A percentile compares a stretch with the other conserved stretches of the same genome.
phyloP scores from a whole-genome alignment of 1,284 basidiomycete genomes.

The Crucibulum parvulum region DNA sequence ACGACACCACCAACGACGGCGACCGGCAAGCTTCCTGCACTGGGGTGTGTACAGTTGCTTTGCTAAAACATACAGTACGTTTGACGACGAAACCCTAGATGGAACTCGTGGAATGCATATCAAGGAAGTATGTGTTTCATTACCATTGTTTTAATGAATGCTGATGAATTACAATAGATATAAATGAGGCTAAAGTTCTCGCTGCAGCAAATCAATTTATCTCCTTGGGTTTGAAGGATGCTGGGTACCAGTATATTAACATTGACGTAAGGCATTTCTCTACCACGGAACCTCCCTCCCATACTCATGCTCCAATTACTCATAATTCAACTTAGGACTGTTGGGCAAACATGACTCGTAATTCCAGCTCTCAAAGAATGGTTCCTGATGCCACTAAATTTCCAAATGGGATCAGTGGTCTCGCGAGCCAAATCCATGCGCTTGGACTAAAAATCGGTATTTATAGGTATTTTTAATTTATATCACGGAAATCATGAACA shows the following conservation, averaged over 20 bases:
- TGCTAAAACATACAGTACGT: neutral
- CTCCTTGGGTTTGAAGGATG: constrained; percentile 53
- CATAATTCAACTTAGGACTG: constrained; percentile 47
- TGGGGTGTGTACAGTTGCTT: constrained; percentile 27
- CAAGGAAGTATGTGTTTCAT: constrained; percentile 42
- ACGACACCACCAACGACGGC: constrained; percentile 32
- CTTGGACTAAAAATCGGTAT: constrained; percentile 61
- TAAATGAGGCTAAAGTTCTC: constrained; percentile 52
- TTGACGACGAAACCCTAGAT: constrained; percentile 32
- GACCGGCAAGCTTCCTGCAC: constrained; percentile 39
- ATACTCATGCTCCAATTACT: neutral
- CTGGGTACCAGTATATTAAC: constrained; percentile 61
- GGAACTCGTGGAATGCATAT: constrained; percentile 65
- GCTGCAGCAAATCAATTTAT: constrained; percentile 55
- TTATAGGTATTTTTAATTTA: constrained; percentile 43
- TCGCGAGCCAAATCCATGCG: constrained; percentile 52
- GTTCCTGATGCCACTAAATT: constrained; percentile 59
- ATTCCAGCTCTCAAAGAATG: constrained; percentile 47
- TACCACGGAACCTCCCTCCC: neutral
- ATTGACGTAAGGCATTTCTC: constrained; percentile 48
- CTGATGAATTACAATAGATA: constrained; percentile 33
- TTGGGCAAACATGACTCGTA: constrained; percentile 51
- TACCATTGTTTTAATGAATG: neutral
- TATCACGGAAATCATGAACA: neutral
- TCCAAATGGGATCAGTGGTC: constrained; percentile 54